Percentiles rank a stretch among this genome's conserved stretches.
These are phyloP conservation scores for Vaccinium myrtillus DNA, from an alignment of 148 eudicot species.

Conservation along the genomic window DNA sequence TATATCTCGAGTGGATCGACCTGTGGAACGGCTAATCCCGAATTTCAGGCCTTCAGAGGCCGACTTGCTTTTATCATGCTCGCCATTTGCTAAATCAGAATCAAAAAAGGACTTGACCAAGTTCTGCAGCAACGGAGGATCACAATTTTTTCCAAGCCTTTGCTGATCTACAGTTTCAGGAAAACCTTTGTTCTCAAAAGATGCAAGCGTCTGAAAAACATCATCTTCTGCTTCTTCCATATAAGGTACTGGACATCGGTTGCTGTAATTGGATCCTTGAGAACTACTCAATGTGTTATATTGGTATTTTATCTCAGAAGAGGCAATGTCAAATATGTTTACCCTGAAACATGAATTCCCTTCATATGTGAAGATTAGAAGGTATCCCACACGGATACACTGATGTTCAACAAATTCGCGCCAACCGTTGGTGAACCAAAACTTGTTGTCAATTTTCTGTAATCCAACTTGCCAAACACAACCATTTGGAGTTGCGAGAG, in stretches of 20 bases:
- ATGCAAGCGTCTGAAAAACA: neutral
- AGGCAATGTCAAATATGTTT: conserved; percentile 33
- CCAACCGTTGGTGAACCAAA: conserved; percentile 49
- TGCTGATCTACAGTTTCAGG: neutral
- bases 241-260: conserved; percentile 4
- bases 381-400: conserved; percentile 33
- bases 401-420: conserved; percentile 35
- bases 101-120: conserved; percentile 11
- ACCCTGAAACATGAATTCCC: conserved; percentile 41
- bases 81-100: neutral
- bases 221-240: conserved; percentile 18
- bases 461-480: conserved; percentile 33
- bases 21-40: neutral
- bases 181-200: conserved; percentile 5
- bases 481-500: conserved; percentile 39
- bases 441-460: conserved; percentile 23
- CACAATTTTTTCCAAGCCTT: conserved; percentile 5
- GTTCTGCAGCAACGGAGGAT: conserved; percentile 8
- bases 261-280: conserved; percentile 1
- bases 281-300: neutral
- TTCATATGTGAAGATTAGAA: conserved; percentile 41
- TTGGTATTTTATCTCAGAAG: conserved; percentile 43
- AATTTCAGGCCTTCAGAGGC: neutral
- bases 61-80: conserved; percentile 1
- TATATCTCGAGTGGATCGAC: conserved; percentile 23